phyloP scores from a whole-genome alignment of 1,139 yeast genomes.

The Nematodospora anomalae region DNA sequence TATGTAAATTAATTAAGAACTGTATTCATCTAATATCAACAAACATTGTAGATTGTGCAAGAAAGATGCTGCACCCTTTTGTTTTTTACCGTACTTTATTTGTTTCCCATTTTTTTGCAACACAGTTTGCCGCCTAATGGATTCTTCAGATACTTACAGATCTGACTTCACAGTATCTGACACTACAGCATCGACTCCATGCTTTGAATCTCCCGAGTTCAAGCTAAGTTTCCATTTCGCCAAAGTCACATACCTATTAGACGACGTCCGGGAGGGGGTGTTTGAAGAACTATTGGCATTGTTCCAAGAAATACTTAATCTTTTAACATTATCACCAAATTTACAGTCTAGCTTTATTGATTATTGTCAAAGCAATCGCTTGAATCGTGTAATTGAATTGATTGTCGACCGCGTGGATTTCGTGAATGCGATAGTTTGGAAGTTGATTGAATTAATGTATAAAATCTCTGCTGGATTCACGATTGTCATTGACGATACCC shows the following conservation, averaged over 20 bases:
- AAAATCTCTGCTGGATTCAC: conserved; percentile 1
- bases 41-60: too few species aligned
- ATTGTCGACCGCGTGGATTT: background rate
- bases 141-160: conserved; percentile 3
- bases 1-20: background rate
- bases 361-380: conserved; percentile 4
- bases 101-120: conserved; percentile 13
- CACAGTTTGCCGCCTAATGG: conserved; percentile 1
- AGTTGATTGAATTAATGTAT: conserved; percentile 4
- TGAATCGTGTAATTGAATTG: conserved; percentile 3
- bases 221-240: conserved; percentile 6
- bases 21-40: conserved; percentile 3
- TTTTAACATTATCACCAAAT: background rate
- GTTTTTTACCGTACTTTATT: too few species aligned
- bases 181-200: background rate
- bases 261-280: conserved; percentile 8
- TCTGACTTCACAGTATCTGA: conserved; percentile 1
- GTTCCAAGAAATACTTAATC: background rate
- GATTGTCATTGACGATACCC: conserved; percentile 2
- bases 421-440: conserved; percentile 1
- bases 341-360: conserved; percentile 1
- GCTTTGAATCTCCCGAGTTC: conserved; percentile 1
- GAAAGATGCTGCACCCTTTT: too few species aligned
- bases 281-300: conserved; percentile 4
- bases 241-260: conserved; percentile 10